Evolutionary conservation across 495 filamentous ascomycete genomes (phyloP).

Genomic region (Xylaria scruposa): DNA sequence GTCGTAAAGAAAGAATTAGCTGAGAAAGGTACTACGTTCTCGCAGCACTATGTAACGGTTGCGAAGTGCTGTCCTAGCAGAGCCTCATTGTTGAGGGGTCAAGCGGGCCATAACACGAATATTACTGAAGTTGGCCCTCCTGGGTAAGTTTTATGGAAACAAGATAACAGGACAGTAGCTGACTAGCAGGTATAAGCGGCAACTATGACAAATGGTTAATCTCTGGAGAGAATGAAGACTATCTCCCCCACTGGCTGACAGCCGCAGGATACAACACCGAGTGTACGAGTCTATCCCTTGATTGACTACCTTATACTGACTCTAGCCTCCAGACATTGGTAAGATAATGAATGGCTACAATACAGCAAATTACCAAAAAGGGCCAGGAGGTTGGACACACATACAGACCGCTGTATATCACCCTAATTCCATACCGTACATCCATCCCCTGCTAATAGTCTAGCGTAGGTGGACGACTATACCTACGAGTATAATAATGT

Average conservation of each 20-base stretch:
- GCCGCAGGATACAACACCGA: conserved; percentile 56
- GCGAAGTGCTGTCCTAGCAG: conserved; percentile 58
- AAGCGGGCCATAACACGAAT: conserved; percentile 67
- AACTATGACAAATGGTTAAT: conserved; percentile 57
- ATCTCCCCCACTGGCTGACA: conserved; percentile 64
- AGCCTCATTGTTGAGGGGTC: conserved; percentile 61
- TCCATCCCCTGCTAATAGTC: neutral
- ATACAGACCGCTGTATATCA: conserved; percentile 14
- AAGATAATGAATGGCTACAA: conserved; percentile 64
- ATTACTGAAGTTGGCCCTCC: conserved; percentile 63
- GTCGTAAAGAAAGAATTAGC: conserved; percentile 43
- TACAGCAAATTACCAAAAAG: conserved; percentile 51
- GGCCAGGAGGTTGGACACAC: conserved; percentile 31
- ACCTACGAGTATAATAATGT: conserved; percentile 66
- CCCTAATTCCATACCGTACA: no score
- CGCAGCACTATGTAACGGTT: conserved; percentile 55
- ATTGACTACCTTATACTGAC: neutral
- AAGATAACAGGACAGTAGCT: neutral
- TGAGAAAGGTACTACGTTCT: conserved; percentile 53
- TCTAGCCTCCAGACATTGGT: conserved; percentile 45
- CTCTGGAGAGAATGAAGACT: conserved; percentile 62
- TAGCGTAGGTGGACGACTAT: conserved; percentile 58
- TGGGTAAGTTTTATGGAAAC: conserved; percentile 1
- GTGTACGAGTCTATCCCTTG: conserved; percentile 32
- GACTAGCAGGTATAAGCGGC: neutral